A percentile compares a stretch with the other conserved stretches of the same genome.
Conservation (phyloP, 345 rosid genomes). For the Eucalyptus curtisii region DNA sequence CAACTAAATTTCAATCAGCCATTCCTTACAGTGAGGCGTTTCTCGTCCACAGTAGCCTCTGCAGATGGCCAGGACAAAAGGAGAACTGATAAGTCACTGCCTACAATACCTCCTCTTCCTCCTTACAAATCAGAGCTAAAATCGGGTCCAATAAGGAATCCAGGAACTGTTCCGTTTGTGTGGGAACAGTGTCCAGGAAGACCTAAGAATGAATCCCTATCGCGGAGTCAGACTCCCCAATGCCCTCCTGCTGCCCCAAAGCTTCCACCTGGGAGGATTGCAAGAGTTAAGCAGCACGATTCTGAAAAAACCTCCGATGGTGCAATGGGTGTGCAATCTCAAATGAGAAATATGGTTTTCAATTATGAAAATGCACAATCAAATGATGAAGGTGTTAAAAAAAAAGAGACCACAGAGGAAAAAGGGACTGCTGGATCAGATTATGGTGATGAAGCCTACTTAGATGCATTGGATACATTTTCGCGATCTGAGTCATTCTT, state of each 20-base stretch:
- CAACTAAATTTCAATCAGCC: constrained; percentile 75
- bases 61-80: constrained; percentile 27
- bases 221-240: neutral
- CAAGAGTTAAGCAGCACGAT: constrained; percentile 9
- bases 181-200: constrained; percentile 89
- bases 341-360: neutral
- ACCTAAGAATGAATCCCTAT: constrained; percentile 49
- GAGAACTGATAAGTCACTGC: constrained; percentile 21
- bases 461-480: constrained; percentile 10
- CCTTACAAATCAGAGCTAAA: constrained; percentile 64
- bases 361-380: neutral
- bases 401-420: neutral
- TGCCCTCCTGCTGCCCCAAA: constrained; percentile 43
- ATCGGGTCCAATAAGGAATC: constrained; percentile 77
- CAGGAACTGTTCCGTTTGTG: constrained; percentile 83
- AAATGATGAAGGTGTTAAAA: neutral
- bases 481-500: constrained; percentile 4
- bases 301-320: constrained; percentile 7
- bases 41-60: constrained; percentile 13
- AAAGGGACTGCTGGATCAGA: neutral
- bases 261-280: constrained; percentile 78
- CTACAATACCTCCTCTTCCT: constrained; percentile 41
- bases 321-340: neutral
- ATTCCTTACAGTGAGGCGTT: constrained; percentile 61
- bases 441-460: constrained; percentile 2